Evolutionary conservation across 1,284 basidiomycete species (phyloP).

Genomic region (Phellinidium pouzarii): DNA sequence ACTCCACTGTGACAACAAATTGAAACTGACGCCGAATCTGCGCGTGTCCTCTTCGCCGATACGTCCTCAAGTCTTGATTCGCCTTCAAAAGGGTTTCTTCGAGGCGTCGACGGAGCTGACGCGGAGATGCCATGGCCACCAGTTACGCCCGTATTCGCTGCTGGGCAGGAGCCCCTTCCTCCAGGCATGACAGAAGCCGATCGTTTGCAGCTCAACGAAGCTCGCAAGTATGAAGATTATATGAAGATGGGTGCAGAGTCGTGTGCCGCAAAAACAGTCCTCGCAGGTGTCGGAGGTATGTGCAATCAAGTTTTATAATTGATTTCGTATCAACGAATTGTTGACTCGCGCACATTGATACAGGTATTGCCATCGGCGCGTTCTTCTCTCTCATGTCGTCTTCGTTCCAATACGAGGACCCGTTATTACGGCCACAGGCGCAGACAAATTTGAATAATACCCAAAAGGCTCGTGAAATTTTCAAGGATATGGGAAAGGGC

Average conservation of each 20-base stretch:
- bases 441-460: slow-evolving; percentile 52
- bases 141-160: slow-evolving; percentile 42
- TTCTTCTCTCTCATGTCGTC: slow-evolving; percentile 97
- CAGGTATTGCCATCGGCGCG: slow-evolving; percentile 87
- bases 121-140: slow-evolving; percentile 27
- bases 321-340: slow-evolving; percentile 3
- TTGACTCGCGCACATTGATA: slow-evolving; percentile 9
- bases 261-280: slow-evolving; percentile 73
- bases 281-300: slow-evolving; percentile 78
- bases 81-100: slow-evolving; percentile 4
- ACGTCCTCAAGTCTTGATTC: neutral
- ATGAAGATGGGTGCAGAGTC: slow-evolving; percentile 74
- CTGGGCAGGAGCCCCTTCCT: slow-evolving; percentile 74
- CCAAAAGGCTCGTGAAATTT: slow-evolving; percentile 81
- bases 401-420: slow-evolving; percentile 94
- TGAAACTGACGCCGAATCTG: neutral
- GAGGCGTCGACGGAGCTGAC: slow-evolving; percentile 5
- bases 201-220: slow-evolving; percentile 57
- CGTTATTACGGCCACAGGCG: slow-evolving; percentile 66
- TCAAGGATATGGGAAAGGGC: slow-evolving; percentile 90
- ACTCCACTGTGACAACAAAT: neutral
- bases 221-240: slow-evolving; percentile 69
- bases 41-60: neutral
- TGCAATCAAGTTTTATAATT: slow-evolving; percentile 19
- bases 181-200: slow-evolving; percentile 81